Conservation (phyloP, 768 basidiomycete genomes). For the Leccinum truebloodii region DNA sequence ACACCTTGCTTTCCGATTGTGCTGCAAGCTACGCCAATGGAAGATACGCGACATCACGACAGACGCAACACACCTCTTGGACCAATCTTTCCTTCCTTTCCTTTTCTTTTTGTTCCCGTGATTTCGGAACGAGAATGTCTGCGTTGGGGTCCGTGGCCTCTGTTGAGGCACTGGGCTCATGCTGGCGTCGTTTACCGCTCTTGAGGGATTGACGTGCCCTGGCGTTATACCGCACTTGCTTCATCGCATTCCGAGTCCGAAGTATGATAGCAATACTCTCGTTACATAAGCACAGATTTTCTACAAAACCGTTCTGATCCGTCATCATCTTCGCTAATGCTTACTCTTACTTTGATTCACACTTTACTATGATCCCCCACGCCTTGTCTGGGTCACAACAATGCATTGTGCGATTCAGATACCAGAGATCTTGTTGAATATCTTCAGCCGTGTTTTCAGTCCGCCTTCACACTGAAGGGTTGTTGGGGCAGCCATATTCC, state of each 20-base stretch:
- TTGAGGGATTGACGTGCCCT: constrained; percentile 71
- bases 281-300: constrained; percentile 5
- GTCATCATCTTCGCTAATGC: too few relatives aligned
- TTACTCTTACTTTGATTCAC: too few relatives aligned
- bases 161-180: constrained; percentile 22
- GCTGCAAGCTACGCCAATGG: constrained; percentile 28
- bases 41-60: background rate
- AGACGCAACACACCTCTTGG: constrained; percentile 51
- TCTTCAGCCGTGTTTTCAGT: background rate
- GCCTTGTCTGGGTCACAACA: too few relatives aligned
- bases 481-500: too few relatives aligned
- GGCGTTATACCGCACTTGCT: constrained; percentile 47
- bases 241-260: constrained; percentile 15
- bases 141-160: constrained; percentile 55
- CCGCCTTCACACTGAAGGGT: background rate
- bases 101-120: constrained; percentile 57
- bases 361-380: too few relatives aligned
- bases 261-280: too few relatives aligned
- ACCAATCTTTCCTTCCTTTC: constrained; percentile 60
- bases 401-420: background rate
- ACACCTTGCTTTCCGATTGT: constrained; percentile 71
- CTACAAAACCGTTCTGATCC: too few relatives aligned
- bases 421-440: background rate
- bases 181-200: constrained; percentile 53
- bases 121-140: constrained; percentile 57